Percentiles rank a stretch among this genome's conserved stretches.
These are phyloP conservation scores for Berberis thunbergii DNA, from an alignment of 164 flowering plant genomes.

Conservation along the genomic window DNA sequence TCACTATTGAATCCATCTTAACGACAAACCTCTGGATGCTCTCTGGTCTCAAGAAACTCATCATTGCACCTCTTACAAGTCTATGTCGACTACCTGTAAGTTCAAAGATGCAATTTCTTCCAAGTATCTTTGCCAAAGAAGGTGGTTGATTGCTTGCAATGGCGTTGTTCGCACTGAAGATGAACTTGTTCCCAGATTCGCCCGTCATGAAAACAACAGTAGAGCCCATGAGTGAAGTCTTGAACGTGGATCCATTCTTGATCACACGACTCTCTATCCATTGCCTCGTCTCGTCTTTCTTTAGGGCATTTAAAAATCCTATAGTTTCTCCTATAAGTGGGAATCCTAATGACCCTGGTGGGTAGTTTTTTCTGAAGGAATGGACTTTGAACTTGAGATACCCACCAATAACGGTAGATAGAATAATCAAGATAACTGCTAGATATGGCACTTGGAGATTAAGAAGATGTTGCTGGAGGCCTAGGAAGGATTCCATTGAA, in stretches of 20 bases:
- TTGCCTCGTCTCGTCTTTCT: constrained; percentile 9
- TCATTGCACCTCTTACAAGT: constrained; percentile 13
- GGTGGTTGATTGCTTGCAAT: constrained; percentile 9
- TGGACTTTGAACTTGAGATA: constrained; percentile 11
- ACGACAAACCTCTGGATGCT: constrained; percentile 9
- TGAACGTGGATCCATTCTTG: constrained; percentile 21
- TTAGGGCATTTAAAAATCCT: constrained; percentile 18
- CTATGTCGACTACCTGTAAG: constrained; percentile 6
- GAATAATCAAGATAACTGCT: constrained; percentile 6
- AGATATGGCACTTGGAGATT: constrained; percentile 3
- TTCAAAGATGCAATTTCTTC: constrained; percentile 14
- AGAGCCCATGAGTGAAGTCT: constrained; percentile 16
- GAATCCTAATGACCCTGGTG: constrained; percentile 22
- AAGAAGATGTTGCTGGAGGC: neutral
- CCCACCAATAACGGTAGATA: constrained; percentile 7
- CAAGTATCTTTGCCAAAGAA: constrained; percentile 9
- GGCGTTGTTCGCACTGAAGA: constrained; percentile 11
- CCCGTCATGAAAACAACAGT: constrained; percentile 10
- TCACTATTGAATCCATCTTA: constrained; percentile 14
- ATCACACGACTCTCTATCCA: constrained; percentile 16
- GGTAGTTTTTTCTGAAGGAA: constrained; percentile 11
- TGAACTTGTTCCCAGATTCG: constrained; percentile 16
- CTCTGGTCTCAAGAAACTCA: constrained; percentile 13
- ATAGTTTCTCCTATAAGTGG: constrained; percentile 26
- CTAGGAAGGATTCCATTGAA: constrained; percentile 2